Evolutionary conservation across 768 basidiomycete species (phyloP).

Genomic region (Tubosaeta sp.): DNA sequence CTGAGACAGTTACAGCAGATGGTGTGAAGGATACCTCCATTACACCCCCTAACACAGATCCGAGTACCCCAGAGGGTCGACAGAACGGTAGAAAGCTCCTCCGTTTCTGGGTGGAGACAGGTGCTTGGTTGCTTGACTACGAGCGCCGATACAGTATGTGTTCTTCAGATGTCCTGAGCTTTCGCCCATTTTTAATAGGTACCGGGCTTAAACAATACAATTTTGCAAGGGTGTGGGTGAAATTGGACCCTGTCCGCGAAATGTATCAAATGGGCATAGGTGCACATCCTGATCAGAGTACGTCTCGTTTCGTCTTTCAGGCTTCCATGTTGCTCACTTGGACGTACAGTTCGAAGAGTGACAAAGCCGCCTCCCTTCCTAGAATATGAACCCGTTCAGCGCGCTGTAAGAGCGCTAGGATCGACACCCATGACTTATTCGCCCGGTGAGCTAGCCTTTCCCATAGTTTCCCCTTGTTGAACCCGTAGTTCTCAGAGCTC

Average conservation of each 20-base stretch:
- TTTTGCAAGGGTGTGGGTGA: conserved; percentile 43
- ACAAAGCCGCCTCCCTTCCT: conserved; percentile 41
- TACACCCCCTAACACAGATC: conserved; percentile 53
- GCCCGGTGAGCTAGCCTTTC: conserved; percentile 41
- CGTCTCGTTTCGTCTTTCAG: conserved; percentile 15
- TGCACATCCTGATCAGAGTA: conserved; percentile 76
- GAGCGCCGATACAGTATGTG: conserved; percentile 42
- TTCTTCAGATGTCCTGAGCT: conserved; percentile 5
- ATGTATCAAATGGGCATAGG: conserved; percentile 71
- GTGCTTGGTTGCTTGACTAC: conserved; percentile 63
- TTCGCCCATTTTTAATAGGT: conserved; percentile 32
- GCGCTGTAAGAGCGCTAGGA: conserved; percentile 50
- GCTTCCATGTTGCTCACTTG: conserved; percentile 1
- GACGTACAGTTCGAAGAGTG: conserved; percentile 49
- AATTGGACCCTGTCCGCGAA: conserved; percentile 57
- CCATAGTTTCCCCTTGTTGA: background rate
- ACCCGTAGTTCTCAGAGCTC: conserved; percentile 43
- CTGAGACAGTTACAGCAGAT: conserved; percentile 12
- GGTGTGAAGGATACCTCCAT: conserved; percentile 43
- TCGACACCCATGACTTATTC: conserved; percentile 65
- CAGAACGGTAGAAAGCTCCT: conserved; percentile 59
- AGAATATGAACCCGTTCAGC: conserved; percentile 36
- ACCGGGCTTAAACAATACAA: conserved; percentile 42
- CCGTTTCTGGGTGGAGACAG: conserved; percentile 76
- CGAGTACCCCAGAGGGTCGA: conserved; percentile 40